Evolutionary conservation across 1,284 basidiomycete species (phyloP), one percentile per base, ranked within the genome.

Genomic region (Ceratobasidium sp.): DNA sequence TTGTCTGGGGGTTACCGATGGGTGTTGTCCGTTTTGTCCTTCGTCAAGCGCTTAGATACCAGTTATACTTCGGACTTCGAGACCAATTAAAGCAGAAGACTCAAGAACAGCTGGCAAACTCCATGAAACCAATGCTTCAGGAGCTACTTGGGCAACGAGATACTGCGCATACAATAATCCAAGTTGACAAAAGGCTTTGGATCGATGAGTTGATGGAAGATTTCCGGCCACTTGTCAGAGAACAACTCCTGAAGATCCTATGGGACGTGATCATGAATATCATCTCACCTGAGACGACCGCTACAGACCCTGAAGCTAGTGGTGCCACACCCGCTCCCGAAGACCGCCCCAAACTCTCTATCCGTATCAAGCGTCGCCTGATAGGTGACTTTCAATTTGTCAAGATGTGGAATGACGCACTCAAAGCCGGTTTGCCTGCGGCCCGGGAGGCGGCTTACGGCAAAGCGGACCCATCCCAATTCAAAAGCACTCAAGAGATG

Each of bases 21-120:
- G 49, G 49, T 0, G 41, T 30, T 3, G 50, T 66, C 6, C 60
- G 52, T 21, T 9, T 14, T 11, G 21, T 66, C 1, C 13, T 54
- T 13, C 33, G 25, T 16, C 49, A 30, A 30, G 52, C 36, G 5
- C 39, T 66, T 8, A 54, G 23, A n/a, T 5, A 53, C 2, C 39
- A 39, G 19, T 29, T 54, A 16, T n/a, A 54, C 25, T 54, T 54
- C 30, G 50, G 60, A 4, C 60, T 66, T 13, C 14, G 11, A 16
- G 5, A 29, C n/a, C 29, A 54, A 27, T 50, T 54, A 16, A 25
- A 46, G 11, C 27, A 9, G 29, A 49, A 13, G 13, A 27, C 46
- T n/a, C 44, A 46, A 16, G 42, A 46, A n/a, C 42, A 21, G 42
- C 19, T 46, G 19, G 19, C 16, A 4, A 16, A 6, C 42, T n/a